Evolutionary conservation across 345 rosid species (phyloP), one percentile per base, ranked within the genome.

Genomic region (Murraya paniculata): DNA sequence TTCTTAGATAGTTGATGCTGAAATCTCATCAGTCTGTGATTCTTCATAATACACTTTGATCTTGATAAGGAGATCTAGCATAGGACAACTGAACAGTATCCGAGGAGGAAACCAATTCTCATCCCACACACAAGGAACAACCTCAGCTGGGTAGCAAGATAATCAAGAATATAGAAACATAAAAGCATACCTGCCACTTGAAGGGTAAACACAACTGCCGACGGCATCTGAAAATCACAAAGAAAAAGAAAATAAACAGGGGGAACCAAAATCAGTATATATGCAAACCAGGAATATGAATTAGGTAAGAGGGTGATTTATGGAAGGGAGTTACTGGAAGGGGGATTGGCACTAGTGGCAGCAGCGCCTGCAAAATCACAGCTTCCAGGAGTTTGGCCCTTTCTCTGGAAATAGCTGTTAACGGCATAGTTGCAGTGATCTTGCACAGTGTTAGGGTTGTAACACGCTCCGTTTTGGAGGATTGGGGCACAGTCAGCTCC

Each of bases 391-490:
- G 36, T 25, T 85, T 88, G 88, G 67, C 87, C 86, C 60, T 93
- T 86, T 82, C 38, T 91, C 81, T 96, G 98, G 85, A 84, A 96
- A 79, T 90, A 94, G 78, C 90, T 94, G 84, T 96, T 96, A 13
- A 87, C 99, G 9, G 98, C 98, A 79, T 90, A 96, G 74, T 81
- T 88, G 84, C 99, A 96, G 90, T 96, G 99, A 72, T 83, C 88
- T 77, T 91, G 94, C 56, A 94, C 73, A 22, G 95, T 91, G 88
- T 96, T 91, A 33, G 98, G 99, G 41, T 87, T 87, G 81, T 64
- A 96, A 83, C 99, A 96, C 35, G 79, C 86, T 41, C 97, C 99
- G 76, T 64, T 93, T 78, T 88, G 91, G 36, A 85, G 75, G 79
- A 90, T 91, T 31, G 80, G 73, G 3, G 84, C 28, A 76, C 94